Percentiles rank a stretch among this genome's conserved stretches.
Evolutionary conservation across 2,329 filamentous ascomycete genomes (phyloP).

Genomic region (Aspergillus fructus): DNA sequence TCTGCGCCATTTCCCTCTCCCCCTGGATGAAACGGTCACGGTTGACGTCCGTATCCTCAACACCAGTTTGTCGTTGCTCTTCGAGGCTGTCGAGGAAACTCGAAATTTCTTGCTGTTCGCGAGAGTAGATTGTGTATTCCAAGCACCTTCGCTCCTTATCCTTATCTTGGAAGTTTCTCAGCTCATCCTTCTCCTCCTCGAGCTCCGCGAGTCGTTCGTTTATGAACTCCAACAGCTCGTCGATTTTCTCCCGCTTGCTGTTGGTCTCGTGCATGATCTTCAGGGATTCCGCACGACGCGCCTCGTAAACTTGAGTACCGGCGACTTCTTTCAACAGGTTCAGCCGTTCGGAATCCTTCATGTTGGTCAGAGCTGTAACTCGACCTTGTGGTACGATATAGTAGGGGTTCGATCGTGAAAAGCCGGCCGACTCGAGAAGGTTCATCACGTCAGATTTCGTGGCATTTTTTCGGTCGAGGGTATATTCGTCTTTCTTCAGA

Average conservation of each 20-base stretch:
- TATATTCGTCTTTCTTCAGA: conserved; percentile 97
- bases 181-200: conserved; percentile 95
- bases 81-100: conserved; percentile 80
- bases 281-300: conserved; percentile 81
- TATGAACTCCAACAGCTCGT: conserved; percentile 87
- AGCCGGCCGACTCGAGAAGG: conserved; percentile 90
- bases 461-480: conserved; percentile 92
- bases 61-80: conserved; percentile 73
- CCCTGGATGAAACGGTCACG: conserved; percentile 73
- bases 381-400: conserved; percentile 98
- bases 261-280: conserved; percentile 98
- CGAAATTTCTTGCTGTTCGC: conserved; percentile 78
- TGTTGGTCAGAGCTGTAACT: conserved; percentile 93
- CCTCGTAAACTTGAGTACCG: conserved; percentile 95
- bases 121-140: conserved; percentile 91
- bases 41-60: conserved; percentile 80
- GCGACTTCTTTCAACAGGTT: conserved; percentile 96
- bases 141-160: conserved; percentile 88
- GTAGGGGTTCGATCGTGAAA: conserved; percentile 96
- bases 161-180: conserved; percentile 90
- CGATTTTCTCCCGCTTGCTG: conserved; percentile 91
- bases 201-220: conserved; percentile 84
- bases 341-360: conserved; percentile 92
- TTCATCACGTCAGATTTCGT: conserved; percentile 95
- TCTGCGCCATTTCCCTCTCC: conserved; percentile 73